These are phyloP conservation scores for Umbelopsis sp. DNA, from an alignment of 192 early-diverging fungal genomes.

Conservation along the genomic window DNA sequence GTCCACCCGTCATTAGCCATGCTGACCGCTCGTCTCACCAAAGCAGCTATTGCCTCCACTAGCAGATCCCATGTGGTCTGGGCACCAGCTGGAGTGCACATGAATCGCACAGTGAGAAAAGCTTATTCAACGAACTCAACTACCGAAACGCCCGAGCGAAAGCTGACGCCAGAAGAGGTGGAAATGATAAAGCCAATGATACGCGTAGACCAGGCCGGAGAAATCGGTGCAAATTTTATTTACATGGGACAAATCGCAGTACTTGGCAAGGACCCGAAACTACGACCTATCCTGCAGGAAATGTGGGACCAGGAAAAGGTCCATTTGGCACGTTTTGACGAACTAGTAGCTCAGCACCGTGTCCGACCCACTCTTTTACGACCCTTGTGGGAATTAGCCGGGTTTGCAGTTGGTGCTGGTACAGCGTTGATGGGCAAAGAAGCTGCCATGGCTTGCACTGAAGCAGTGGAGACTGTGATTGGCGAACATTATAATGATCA, in stretches of 20 bases:
- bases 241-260: slow-evolving; percentile 94
- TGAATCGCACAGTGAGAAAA: neutral
- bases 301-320: slow-evolving; percentile 96
- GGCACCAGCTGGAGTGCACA: neutral
- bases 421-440: slow-evolving; percentile 92
- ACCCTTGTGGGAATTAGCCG: slow-evolving; percentile 86
- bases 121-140: slow-evolving; percentile 2
- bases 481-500: slow-evolving; percentile 97
- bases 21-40: neutral
- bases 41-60: neutral
- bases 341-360: slow-evolving; percentile 70
- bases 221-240: slow-evolving; percentile 93
- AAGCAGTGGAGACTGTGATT: slow-evolving; percentile 96
- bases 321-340: slow-evolving; percentile 82
- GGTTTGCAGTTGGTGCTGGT: slow-evolving; percentile 81
- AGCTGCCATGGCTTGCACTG: slow-evolving; percentile 98
- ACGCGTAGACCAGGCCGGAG: slow-evolving; percentile 97
- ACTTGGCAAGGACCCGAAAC: slow-evolving; percentile 66
- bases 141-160: slow-evolving; percentile 5
- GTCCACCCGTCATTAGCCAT: neutral
- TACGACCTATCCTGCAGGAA: slow-evolving; percentile 77
- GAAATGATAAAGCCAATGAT: slow-evolving; percentile 74
- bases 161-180: slow-evolving; percentile 55
- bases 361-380: slow-evolving; percentile 85
- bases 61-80: neutral